These are phyloP conservation scores for Nymphaea thermarum DNA, from an alignment of 164 flowering plant species.

Conservation along the genomic window DNA sequence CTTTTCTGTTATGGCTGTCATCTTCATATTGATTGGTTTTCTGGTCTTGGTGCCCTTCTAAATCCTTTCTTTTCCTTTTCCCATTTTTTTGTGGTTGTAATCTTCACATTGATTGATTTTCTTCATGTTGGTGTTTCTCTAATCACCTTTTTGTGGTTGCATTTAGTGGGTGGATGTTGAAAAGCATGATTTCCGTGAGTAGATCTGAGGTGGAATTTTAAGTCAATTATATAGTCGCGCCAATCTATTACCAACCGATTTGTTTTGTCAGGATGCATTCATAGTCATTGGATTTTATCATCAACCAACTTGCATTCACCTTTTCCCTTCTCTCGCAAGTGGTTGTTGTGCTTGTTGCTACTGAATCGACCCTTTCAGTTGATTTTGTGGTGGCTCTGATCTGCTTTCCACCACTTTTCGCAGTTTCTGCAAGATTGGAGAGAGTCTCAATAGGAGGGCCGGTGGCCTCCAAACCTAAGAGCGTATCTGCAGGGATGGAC, in stretches of 20 bases:
- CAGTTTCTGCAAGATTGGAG: not conserved
- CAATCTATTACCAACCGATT: not conserved
- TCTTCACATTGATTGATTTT: not conserved
- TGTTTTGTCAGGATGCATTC: not conserved
- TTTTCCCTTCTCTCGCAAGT: not conserved
- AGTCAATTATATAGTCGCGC: not conserved
- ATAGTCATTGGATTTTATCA: not conserved
- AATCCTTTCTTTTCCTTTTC: too few relatives aligned
- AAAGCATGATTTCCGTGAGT: not conserved
- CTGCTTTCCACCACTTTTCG: not conserved
- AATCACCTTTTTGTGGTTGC: not conserved
- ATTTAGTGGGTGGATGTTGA: not conserved
- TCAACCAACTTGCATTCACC: not conserved
- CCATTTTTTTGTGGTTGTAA: too few relatives aligned
- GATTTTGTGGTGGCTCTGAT: not conserved
- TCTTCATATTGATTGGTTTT: too few relatives aligned
- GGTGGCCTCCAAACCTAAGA: not conserved
- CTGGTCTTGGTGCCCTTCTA: too few relatives aligned
- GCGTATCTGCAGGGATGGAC: not conserved
- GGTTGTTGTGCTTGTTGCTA: not conserved
- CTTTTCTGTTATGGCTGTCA: too few relatives aligned
- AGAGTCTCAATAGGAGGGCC: not conserved
- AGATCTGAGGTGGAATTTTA: not conserved
- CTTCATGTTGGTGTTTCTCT: not conserved
- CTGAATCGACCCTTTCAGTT: not conserved